A percentile compares a stretch with the other conserved stretches of the same genome.
Evolutionary conservation across 2,329 filamentous ascomycete species (phyloP).

Genomic region (Trichoderma breve): DNA sequence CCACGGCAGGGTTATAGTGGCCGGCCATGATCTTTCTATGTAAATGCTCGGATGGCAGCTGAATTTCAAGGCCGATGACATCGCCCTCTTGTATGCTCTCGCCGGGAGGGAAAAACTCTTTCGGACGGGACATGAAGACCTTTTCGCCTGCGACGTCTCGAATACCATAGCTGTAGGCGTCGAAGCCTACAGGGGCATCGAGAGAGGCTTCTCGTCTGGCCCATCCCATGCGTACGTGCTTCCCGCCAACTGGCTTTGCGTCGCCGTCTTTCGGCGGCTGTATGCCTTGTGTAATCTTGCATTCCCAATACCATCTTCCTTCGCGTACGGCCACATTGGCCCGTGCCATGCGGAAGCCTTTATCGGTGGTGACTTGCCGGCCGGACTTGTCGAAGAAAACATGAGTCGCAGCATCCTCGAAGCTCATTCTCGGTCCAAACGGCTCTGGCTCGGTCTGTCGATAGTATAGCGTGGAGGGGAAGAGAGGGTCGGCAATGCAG

Average conservation of each 20-base stretch:
- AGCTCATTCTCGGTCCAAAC: slow-evolving; percentile 80
- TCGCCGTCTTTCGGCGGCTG: slow-evolving; percentile 40
- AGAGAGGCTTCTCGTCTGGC: slow-evolving; percentile 76
- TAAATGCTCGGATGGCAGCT: slow-evolving; percentile 77
- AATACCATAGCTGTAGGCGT: slow-evolving; percentile 91
- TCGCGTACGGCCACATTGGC: slow-evolving; percentile 89
- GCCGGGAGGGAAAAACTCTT: slow-evolving; percentile 77
- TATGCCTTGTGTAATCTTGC: slow-evolving; percentile 79
- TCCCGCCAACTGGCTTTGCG: slow-evolving; percentile 48
- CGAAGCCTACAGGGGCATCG: slow-evolving; percentile 81
- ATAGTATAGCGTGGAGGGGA: slow-evolving; percentile 85
- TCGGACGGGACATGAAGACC: slow-evolving; percentile 89
- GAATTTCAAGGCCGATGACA: slow-evolving; percentile 90
- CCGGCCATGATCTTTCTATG: slow-evolving; percentile 88
- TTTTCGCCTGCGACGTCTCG: slow-evolving; percentile 88
- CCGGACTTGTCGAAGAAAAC: slow-evolving; percentile 79
- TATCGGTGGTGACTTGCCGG: slow-evolving; percentile 79
- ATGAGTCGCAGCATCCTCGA: slow-evolving; percentile 84
- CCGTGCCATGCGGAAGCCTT: slow-evolving; percentile 87
- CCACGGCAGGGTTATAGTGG: slow-evolving; percentile 82
- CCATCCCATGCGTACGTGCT: slow-evolving; percentile 82
- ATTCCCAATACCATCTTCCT: slow-evolving; percentile 92
- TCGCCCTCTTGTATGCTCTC: slow-evolving; percentile 85
- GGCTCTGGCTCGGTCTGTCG: slow-evolving; percentile 84
- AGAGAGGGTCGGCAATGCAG: slow-evolving; percentile 84